Evolutionary conservation across 306 rosid species (phyloP).

Genomic region (Mucuna pruriens): DNA sequence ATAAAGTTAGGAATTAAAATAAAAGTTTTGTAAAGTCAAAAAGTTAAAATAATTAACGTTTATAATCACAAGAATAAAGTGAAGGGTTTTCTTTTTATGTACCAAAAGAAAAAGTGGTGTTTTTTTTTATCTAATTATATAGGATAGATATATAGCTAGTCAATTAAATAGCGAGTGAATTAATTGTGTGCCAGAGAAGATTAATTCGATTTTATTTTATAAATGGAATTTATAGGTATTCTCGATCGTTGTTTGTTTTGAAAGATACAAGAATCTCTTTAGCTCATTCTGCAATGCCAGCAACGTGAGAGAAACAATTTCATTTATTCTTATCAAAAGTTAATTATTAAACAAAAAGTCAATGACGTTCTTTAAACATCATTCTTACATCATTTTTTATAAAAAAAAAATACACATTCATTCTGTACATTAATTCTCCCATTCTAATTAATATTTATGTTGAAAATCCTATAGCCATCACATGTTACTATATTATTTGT

Average conservation of each 20-base stretch:
- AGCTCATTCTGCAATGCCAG: neutral
- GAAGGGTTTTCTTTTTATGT: no score
- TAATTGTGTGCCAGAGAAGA: no score
- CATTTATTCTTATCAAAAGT: neutral
- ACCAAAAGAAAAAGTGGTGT: no score
- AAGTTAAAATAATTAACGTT: no score
- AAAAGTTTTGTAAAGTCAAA: neutral
- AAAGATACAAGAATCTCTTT: neutral
- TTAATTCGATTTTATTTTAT: neutral
- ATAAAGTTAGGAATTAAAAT: neutral
- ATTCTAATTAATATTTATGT: no score
- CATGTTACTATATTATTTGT: no score
- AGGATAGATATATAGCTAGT: neutral
- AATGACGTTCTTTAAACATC: neutral
- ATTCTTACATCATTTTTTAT: slow-evolving; percentile 11
- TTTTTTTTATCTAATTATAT: no score
- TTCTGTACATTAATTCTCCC: neutral
- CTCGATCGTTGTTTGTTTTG: neutral
- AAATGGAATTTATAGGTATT: neutral
- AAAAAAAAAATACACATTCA: neutral
- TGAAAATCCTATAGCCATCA: no score
- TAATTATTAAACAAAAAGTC: neutral
- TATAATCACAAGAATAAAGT: neutral
- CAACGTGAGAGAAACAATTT: neutral
- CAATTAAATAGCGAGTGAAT: neutral